These are phyloP conservation scores for Prunus mira DNA, from an alignment of 306 rosid genomes.

Conservation along the genomic window DNA sequence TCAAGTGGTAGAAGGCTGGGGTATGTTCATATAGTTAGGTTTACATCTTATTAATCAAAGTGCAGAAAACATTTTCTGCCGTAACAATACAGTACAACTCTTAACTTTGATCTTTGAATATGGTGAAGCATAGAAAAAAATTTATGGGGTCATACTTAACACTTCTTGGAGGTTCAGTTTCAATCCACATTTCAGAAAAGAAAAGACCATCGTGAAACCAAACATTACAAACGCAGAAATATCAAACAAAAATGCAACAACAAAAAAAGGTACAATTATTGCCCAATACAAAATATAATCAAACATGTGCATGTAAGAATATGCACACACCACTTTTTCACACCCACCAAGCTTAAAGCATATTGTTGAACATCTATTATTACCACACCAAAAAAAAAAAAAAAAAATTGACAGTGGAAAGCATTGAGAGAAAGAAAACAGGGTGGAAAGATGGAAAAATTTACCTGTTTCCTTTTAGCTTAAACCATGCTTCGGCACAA, in stretches of 20 bases:
- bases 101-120: neutral
- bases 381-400: neutral
- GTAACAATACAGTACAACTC: neutral
- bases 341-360: neutral
- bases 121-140: neutral
- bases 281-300: neutral
- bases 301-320: neutral
- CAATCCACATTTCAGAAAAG: neutral
- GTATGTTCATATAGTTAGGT: neutral
- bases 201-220: neutral
- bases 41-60: neutral
- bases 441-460: neutral
- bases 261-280: neutral
- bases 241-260: neutral
- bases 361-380: neutral
- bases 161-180: neutral
- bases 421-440: neutral
- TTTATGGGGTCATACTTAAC: no score
- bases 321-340: neutral
- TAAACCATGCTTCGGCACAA: slow-evolving; percentile 97
- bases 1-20: no score
- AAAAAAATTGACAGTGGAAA: no score
- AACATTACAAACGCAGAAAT: neutral
- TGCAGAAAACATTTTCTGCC: neutral
- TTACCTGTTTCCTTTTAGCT: slow-evolving; percentile 90